Evolutionary conservation across 1,139 yeast species (phyloP).

Genomic region (Meyerozyma smithsonii): DNA sequence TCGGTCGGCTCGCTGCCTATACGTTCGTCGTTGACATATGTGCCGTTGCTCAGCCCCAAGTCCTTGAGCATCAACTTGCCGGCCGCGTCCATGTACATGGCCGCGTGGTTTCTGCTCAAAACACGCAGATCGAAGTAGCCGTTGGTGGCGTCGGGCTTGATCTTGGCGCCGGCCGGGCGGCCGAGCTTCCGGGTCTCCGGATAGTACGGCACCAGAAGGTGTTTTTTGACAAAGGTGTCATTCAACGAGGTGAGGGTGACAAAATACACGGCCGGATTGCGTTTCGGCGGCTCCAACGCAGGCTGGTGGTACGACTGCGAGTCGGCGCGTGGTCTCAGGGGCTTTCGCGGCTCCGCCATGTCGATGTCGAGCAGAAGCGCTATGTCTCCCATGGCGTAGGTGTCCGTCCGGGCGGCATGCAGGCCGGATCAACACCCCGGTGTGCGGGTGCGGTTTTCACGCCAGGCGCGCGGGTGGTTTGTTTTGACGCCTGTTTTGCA

Average conservation of each 20-base stretch:
- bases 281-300: constrained; percentile 13
- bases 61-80: constrained; percentile 79
- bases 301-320: constrained; percentile 20
- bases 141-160: constrained; percentile 72
- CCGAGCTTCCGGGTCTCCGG: constrained; percentile 89
- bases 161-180: constrained; percentile 72
- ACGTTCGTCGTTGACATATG: constrained; percentile 76
- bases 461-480: too few species aligned
- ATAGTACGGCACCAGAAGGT: constrained; percentile 68
- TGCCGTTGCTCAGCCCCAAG: constrained; percentile 89
- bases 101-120: constrained; percentile 90
- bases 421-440: constrained; percentile 1
- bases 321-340: constrained; percentile 27
- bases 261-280: constrained; percentile 41
- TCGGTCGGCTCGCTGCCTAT: constrained; percentile 62
- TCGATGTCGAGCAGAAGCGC: constrained; percentile 1
- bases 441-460: constrained; percentile 1
- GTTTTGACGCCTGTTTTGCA: too few species aligned
- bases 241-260: constrained; percentile 72
- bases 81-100: constrained; percentile 64
- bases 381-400: background rate
- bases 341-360: constrained; percentile 3
- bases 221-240: constrained; percentile 77
- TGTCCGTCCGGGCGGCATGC: background rate
- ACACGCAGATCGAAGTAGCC: constrained; percentile 96